phyloP scores from a whole-genome alignment of 2,329 filamentous ascomycete species.

The Alternaria metachromatica region DNA sequence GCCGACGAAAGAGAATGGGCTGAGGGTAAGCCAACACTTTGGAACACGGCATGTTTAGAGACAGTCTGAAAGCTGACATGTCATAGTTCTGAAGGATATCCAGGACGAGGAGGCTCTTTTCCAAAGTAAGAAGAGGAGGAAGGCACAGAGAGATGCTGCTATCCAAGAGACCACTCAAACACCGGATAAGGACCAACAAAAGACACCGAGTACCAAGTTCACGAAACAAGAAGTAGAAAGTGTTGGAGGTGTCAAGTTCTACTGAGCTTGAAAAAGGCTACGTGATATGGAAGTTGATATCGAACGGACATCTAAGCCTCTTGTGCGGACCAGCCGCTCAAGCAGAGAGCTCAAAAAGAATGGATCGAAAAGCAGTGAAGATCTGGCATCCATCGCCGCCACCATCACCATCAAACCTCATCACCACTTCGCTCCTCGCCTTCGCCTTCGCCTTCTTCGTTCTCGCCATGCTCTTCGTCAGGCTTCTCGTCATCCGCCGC shows the following conservation, averaged over 20 bases:
- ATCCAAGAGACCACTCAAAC: slow-evolving; percentile 9
- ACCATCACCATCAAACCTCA: background rate
- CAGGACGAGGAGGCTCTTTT: slow-evolving; percentile 67
- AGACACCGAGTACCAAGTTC: slow-evolving; percentile 23
- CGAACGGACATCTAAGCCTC: background rate
- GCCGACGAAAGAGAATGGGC: slow-evolving; percentile 86
- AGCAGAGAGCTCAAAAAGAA: background rate
- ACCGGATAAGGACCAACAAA: slow-evolving; percentile 40
- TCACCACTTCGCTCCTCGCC: background rate
- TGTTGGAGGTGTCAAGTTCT: slow-evolving; percentile 40
- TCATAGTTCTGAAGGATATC: slow-evolving; percentile 68
- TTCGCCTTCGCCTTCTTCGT: background rate
- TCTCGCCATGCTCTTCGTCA: background rate
- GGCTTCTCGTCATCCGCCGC: background rate
- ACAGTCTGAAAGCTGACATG: slow-evolving; percentile 14
- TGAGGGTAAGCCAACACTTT: slow-evolving; percentile 64
- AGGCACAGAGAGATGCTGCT: slow-evolving; percentile 29
- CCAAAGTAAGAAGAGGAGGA: slow-evolving; percentile 51
- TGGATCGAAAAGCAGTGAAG: background rate
- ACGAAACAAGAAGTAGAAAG: slow-evolving; percentile 35
- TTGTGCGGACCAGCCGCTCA: background rate
- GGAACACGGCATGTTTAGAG: background rate
- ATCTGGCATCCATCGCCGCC: background rate
- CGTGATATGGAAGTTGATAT: background rate
- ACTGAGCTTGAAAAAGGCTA: slow-evolving; percentile 20